These are phyloP conservation scores for Sparassis latifolia DNA, from an alignment of 1,284 basidiomycete species.

Conservation along the genomic window DNA sequence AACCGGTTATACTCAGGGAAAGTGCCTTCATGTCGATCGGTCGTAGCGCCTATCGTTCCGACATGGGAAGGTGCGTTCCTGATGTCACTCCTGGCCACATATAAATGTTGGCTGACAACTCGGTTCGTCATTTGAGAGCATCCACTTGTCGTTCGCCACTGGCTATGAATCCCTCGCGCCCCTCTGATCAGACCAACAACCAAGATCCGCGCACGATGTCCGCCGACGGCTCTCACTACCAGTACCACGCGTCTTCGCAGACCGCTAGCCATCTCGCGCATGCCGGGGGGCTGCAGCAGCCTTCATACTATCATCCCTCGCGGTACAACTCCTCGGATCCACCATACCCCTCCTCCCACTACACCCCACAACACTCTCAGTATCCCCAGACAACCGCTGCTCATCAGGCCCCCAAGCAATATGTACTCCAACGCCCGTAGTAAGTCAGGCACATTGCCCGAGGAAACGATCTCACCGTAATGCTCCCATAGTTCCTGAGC, in stretches of 20 bases:
- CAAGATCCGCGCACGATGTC: background rate
- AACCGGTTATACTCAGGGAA: no score
- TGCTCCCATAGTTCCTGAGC: conserved; percentile 2
- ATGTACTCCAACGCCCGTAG: background rate
- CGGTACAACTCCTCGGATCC: background rate
- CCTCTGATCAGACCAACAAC: background rate
- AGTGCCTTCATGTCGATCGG: no score
- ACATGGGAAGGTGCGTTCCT: no score
- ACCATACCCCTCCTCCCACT: background rate
- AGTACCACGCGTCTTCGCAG: background rate
- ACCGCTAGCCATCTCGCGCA: background rate
- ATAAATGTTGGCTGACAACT: no score
- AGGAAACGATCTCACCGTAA: no score
- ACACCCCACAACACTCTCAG: background rate
- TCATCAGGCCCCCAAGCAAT: background rate
- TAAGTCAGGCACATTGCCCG: background rate
- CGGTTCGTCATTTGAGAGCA: background rate
- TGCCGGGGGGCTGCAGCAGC: background rate
- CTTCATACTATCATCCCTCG: background rate
- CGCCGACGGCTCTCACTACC: background rate
- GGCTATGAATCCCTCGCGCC: background rate
- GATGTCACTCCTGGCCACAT: no score
- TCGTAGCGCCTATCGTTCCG: no score
- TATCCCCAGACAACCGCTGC: background rate
- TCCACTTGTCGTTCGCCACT: background rate